Evolutionary conservation across 257 asterid species (phyloP), one percentile per base, ranked within the genome.

Genomic region (Henckelia pumila): DNA sequence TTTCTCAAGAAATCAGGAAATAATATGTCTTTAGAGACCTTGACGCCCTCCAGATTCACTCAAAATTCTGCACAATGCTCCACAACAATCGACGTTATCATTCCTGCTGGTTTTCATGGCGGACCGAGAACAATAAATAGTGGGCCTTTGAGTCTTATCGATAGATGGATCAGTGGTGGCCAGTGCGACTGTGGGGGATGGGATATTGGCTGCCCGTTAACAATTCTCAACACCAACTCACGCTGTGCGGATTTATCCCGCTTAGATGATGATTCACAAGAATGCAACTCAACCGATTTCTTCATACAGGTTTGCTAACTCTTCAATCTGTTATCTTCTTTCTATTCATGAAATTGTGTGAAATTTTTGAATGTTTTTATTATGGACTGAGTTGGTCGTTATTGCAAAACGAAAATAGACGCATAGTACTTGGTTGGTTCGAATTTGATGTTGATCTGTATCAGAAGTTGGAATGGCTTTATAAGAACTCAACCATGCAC

Each of bases 111-210:
- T 61, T 59, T 85, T 65, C 99, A 94, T 26, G 96, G 96, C 19
- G 96, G 96, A 35, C 91, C 97, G 29, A 87, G 80, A 84, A 71
- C 83, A 26, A 59, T 75, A 70, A 70, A 56, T 1, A 91, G 85
- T 13, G 96, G 97, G 14, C 97, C 96, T 8, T 88, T 92, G 6
- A 78, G 86, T 68, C 92, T 91, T 22, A 60, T 76, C 4, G 93
- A 91, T 40, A 78, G 99, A 68, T 94, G 96, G 96, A 75, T 55
- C 64, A 84, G 91, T 0, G 93, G 93, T 19, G 98, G 99, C 29
- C 67, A 11, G 13, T 94, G 99, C 59, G 96, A 94, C 44, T 94
- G 99, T 71, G 99, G 98, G 8, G 99, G 98, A 32, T 94, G 99
- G 99, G 99, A 94, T 55, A 20, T 73, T 1, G 99, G 97, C 22